A percentile compares a stretch with the other conserved stretches of the same genome.
phyloP scores from a whole-genome alignment of 352 stramenopile species.

The Globisporangium spinosum region DNA sequence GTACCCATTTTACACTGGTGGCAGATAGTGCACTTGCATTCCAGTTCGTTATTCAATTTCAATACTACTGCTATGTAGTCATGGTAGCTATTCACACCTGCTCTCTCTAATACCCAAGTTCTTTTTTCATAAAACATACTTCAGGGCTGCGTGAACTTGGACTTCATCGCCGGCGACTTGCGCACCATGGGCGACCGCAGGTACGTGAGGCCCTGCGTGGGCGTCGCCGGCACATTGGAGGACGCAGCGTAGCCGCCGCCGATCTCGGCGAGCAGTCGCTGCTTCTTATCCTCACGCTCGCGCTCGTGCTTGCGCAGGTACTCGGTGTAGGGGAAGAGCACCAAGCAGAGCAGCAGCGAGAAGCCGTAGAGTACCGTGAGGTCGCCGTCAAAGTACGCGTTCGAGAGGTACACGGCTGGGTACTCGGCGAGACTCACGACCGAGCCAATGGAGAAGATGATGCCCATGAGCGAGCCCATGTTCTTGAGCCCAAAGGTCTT shows the following conservation, averaged over 20 bases:
- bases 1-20: too few relatives aligned
- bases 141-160: slow-evolving; percentile 7
- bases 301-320: slow-evolving; percentile 55
- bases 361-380: slow-evolving; percentile 48
- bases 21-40: not conserved
- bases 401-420: slow-evolving; percentile 71
- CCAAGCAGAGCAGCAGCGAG: slow-evolving; percentile 46
- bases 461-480: slow-evolving; percentile 76
- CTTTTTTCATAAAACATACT: not conserved
- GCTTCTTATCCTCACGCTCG: slow-evolving; percentile 33
- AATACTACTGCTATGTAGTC: not conserved
- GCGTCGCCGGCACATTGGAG: slow-evolving; percentile 12
- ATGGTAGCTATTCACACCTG: not conserved
- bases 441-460: slow-evolving; percentile 79
- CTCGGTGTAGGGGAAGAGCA: slow-evolving; percentile 60
- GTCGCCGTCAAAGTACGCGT: slow-evolving; percentile 50
- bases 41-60: not conserved
- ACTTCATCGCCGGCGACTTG: slow-evolving; percentile 14
- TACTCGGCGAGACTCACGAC: slow-evolving; percentile 77
- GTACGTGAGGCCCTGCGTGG: slow-evolving; percentile 45
- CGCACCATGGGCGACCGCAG: slow-evolving; percentile 45
- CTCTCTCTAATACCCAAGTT: not conserved
- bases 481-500: slow-evolving; percentile 87
- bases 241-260: slow-evolving; percentile 1
- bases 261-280: slow-evolving; percentile 27